A percentile compares a stretch with the other conserved stretches of the same genome.
phyloP scores from a whole-genome alignment of 2,329 filamentous ascomycete species.

The Lecanicillium sp. region DNA sequence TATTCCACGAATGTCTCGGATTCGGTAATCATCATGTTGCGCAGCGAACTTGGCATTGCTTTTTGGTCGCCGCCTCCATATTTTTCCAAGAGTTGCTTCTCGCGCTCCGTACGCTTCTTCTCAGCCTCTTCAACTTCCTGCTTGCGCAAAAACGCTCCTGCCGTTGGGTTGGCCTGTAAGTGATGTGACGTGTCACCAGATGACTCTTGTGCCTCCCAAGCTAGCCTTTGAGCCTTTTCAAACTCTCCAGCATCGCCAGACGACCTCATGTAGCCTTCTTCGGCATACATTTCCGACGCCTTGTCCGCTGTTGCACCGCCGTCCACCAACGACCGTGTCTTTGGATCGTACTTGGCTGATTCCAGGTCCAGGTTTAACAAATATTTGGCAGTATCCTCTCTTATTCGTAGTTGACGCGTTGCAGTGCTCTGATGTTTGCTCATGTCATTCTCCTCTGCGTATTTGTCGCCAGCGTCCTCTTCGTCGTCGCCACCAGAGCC shows the following conservation, averaged over 20 bases:
- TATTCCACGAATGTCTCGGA: slow-evolving; percentile 90
- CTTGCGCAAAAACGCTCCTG: slow-evolving; percentile 75
- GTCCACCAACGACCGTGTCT: slow-evolving; percentile 86
- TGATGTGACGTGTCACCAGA: slow-evolving; percentile 73
- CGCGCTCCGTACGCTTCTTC: slow-evolving; percentile 56
- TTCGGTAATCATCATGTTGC: slow-evolving; percentile 62
- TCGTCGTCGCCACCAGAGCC: slow-evolving; percentile 39
- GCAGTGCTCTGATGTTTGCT: slow-evolving; percentile 85
- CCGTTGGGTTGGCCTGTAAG: slow-evolving; percentile 92
- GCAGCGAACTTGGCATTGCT: slow-evolving; percentile 50
- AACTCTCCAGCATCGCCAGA: slow-evolving; percentile 92
- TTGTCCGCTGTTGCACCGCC: slow-evolving; percentile 72
- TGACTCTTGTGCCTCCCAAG: slow-evolving; percentile 90
- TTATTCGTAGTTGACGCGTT: slow-evolving; percentile 80
- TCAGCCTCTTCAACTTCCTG: slow-evolving; percentile 70
- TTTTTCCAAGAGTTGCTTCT: slow-evolving; percentile 66
- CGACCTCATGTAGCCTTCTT: slow-evolving; percentile 83
- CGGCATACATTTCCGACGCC: slow-evolving; percentile 75
- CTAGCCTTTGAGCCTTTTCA: slow-evolving; percentile 78
- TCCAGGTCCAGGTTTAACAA: slow-evolving; percentile 90
- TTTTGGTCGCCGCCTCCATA: slow-evolving; percentile 64
- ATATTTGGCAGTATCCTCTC: slow-evolving; percentile 97
- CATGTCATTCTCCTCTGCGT: slow-evolving; percentile 96
- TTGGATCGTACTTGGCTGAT: slow-evolving; percentile 95
- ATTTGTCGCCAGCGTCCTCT: slow-evolving; percentile 58